Evolutionary conservation across 192 early-diverging fungal species (phyloP), one percentile per base, ranked within the genome.

Genomic region (Allomyces arbusculus): DNA sequence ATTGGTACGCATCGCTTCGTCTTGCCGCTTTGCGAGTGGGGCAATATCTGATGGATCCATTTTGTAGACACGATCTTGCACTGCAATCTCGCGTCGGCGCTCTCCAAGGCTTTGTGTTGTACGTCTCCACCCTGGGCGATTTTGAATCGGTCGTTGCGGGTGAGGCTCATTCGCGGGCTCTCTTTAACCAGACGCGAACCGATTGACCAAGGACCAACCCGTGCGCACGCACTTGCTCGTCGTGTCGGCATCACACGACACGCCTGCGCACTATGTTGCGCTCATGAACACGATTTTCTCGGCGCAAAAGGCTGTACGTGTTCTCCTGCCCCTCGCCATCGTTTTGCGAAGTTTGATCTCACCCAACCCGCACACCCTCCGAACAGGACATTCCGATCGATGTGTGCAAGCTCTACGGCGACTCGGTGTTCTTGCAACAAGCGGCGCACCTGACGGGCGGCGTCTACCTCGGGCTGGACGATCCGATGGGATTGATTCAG

Each of bases 271-370:
- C 69, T 96, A 99, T 67, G 93, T 99, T 63, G 78, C 91, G 4
- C 84, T 94, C 40, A 99, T 99, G 96, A 99, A 99, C 73, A 87
- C 83, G 66, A 95, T 99, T 44, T 99, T 99, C 77, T 87, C 93
- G 0, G 95, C 94, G 1, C 92, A 99, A 74, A 92, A 91, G 67
- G 69, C 76, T 55, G 89, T 86, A 77, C 69, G 79, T 74, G 33
- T 61, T 5, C n/a, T 14, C 20, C 61, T 40, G 11, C 63, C 1
- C 23, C 20, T 24, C 6, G 6, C 45, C 10, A 25, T 43, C 11
- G 44, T 22, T 5, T 28, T 64, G 64, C 22, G 61, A 62, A 62
- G 61, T 10, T 8, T 62, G 23, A 24, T 40, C 33, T 3, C 33
- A 40, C 33, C 33, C 33, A 28, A 24, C 14, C 11, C 14, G 61